Evolutionary conservation across 2,329 filamentous ascomycete genomes (phyloP).

Genomic region (Metarhizium brunneum): DNA sequence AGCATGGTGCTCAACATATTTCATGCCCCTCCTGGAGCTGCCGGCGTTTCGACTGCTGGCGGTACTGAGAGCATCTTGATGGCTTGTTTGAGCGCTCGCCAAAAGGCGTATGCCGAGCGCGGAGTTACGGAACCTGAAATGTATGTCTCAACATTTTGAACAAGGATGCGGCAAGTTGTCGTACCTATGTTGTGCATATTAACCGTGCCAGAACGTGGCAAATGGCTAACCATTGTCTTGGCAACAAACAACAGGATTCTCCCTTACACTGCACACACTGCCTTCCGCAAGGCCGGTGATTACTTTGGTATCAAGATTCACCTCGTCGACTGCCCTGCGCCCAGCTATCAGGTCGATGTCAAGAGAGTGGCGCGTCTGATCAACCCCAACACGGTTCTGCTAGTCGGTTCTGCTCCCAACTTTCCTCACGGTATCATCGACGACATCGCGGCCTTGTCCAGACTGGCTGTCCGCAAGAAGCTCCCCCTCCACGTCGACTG

Average conservation of each 20-base stretch:
- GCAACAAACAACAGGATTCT: conserved; percentile 56
- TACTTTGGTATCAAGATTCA: conserved; percentile 98
- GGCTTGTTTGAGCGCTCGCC: conserved; percentile 82
- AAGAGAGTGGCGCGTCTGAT: conserved; percentile 71
- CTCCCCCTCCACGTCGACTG: conserved; percentile 94
- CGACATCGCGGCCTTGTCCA: conserved; percentile 78
- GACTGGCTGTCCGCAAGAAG: conserved; percentile 68
- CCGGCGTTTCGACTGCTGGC: conserved; percentile 83
- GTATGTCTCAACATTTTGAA: conserved; percentile 36
- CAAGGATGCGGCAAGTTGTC: background rate
- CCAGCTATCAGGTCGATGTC: conserved; percentile 75
- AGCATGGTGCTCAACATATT: conserved; percentile 90
- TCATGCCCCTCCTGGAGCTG: conserved; percentile 76
- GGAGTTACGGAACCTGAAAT: conserved; percentile 91
- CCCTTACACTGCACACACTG: conserved; percentile 88
- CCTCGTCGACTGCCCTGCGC: conserved; percentile 76
- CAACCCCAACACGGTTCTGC: conserved; percentile 86
- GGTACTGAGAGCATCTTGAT: conserved; percentile 96
- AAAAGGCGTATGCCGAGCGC: conserved; percentile 79
- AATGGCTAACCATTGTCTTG: background rate
- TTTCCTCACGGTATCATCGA: conserved; percentile 98
- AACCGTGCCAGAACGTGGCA: background rate
- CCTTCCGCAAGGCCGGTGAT: conserved; percentile 87
- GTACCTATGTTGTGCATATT: background rate
- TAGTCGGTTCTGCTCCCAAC: conserved; percentile 93